phyloP scores from a whole-genome alignment of 805 yeast species.

The Lipomyces chichibuensis region DNA sequence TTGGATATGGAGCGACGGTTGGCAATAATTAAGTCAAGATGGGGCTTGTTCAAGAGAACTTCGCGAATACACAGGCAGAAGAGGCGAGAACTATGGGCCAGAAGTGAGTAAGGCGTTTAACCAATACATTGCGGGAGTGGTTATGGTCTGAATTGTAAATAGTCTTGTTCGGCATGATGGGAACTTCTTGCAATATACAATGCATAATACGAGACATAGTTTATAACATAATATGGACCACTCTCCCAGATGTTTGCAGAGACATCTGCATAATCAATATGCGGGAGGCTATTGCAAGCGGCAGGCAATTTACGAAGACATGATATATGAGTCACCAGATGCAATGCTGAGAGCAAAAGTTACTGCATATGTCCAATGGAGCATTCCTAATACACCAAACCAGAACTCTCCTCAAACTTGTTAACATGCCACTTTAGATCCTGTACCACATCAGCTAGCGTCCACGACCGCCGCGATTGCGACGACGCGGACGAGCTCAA shows the following conservation, averaged over 20 bases:
- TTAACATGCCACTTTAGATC: constrained; percentile 7
- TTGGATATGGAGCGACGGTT: constrained; percentile 55
- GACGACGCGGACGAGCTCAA: background rate
- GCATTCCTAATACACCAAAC: constrained; percentile 14
- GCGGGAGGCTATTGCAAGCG: background rate
- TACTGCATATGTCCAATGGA: background rate
- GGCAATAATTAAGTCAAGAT: constrained; percentile 50
- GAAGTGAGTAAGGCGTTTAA: constrained; percentile 50
- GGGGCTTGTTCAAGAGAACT: constrained; percentile 53
- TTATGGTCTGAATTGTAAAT: background rate
- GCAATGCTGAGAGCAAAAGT: background rate
- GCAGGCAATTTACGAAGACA: background rate
- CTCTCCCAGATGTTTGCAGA: background rate
- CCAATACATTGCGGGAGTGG: background rate
- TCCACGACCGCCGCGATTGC: background rate
- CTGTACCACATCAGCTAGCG: constrained; percentile 11
- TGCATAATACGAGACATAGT: background rate
- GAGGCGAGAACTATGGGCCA: constrained; percentile 65
- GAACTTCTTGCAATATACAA: background rate
- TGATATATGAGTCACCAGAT: background rate
- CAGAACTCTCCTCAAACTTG: constrained; percentile 8
- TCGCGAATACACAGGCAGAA: constrained; percentile 62
- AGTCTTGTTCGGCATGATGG: background rate
- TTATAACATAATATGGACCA: background rate
- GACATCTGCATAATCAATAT: background rate